phyloP scores from a whole-genome alignment of 208 protist genomes.

The Crithidia sp. region DNA sequence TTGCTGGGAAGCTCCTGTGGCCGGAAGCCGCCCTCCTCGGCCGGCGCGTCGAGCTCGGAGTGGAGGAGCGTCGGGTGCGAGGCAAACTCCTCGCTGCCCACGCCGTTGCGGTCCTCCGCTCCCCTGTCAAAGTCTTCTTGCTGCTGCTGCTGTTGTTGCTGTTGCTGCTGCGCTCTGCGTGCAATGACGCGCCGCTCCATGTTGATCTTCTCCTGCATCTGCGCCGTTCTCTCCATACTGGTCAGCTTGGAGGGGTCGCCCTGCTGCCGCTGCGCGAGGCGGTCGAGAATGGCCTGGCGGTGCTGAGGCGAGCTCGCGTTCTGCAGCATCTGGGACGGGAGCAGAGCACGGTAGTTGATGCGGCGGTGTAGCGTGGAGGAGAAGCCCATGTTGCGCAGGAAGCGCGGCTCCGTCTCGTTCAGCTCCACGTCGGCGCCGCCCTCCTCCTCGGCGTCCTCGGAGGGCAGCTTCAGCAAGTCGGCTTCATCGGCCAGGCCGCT shows the following conservation, averaged over 20 bases:
- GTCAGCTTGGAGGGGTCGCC: constrained; percentile 64
- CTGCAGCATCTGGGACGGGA: constrained; percentile 84
- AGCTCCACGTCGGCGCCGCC: constrained; percentile 67
- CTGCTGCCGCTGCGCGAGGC: constrained; percentile 58
- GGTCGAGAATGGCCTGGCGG: constrained; percentile 77
- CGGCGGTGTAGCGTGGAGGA: constrained; percentile 52
- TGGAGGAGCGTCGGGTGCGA: constrained; percentile 50
- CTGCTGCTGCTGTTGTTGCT: constrained; percentile 40
- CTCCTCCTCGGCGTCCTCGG: constrained; percentile 73
- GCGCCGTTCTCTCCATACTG: constrained; percentile 78
- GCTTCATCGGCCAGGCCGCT: constrained; percentile 84
- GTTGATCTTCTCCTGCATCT: constrained; percentile 79
- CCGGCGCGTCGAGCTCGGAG: constrained; percentile 66
- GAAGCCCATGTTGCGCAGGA: constrained; percentile 69
- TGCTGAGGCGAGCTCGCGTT: constrained; percentile 80
- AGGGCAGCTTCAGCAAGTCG: constrained; percentile 66
- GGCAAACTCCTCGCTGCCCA: constrained; percentile 22
- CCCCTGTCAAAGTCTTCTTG: constrained; percentile 1
- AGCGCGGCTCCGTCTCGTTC: constrained; percentile 85
- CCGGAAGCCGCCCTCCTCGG: constrained; percentile 73
- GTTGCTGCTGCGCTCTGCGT: constrained; percentile 36
- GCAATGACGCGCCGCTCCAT: constrained; percentile 81
- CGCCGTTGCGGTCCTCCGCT: background rate
- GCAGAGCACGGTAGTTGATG: constrained; percentile 82
- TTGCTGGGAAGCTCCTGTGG: constrained; percentile 49